These are phyloP conservation scores for Bipolaris victoriae DNA, from an alignment of 2,329 filamentous ascomycete species.

Conservation along the genomic window DNA sequence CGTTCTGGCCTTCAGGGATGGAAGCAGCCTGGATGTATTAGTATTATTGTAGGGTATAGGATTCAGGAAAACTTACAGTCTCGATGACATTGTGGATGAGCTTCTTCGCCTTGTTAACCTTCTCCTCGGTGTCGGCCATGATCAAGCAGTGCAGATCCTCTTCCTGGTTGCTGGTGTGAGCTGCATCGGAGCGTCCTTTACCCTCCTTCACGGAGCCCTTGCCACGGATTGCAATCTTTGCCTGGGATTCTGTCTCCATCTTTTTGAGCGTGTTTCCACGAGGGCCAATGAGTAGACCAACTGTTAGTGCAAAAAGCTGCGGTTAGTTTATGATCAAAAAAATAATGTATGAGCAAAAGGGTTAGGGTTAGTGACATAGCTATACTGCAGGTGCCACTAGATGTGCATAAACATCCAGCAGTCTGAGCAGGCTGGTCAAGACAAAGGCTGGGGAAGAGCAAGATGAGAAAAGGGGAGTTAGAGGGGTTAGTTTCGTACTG, in stretches of 20 bases:
- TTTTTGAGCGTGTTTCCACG: conserved; percentile 99
- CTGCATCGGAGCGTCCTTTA: conserved; percentile 97
- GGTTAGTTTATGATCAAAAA: conserved; percentile 76
- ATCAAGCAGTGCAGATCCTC: conserved; percentile 98
- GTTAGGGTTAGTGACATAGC: conserved; percentile 51
- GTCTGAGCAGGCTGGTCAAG: conserved; percentile 53
- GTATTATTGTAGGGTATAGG: conserved; percentile 10
- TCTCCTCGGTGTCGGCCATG: conserved; percentile 99
- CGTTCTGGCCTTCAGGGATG: conserved; percentile 97
- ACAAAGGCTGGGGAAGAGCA: conserved; percentile 52
- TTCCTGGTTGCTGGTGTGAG: conserved; percentile 99
- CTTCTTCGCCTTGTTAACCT: conserved; percentile 99
- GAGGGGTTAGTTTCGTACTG: conserved; percentile 99
- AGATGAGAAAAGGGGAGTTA: conserved; percentile 52
- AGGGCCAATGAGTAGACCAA: conserved; percentile 99
- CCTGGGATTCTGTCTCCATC: conserved; percentile 96
- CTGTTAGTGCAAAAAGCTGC: conserved; percentile 84
- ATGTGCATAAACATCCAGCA: conserved; percentile 37
- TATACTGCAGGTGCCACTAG: conserved; percentile 45
- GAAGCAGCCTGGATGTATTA: conserved; percentile 78
- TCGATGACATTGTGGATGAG: conserved; percentile 98
- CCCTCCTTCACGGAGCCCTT: conserved; percentile 99
- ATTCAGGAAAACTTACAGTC: conserved; percentile 71
- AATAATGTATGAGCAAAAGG: conserved; percentile 44
- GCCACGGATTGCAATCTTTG: conserved; percentile 99